Evolutionary conservation across 805 yeast genomes (phyloP).

Genomic region (Candida khao-thaluensis): DNA sequence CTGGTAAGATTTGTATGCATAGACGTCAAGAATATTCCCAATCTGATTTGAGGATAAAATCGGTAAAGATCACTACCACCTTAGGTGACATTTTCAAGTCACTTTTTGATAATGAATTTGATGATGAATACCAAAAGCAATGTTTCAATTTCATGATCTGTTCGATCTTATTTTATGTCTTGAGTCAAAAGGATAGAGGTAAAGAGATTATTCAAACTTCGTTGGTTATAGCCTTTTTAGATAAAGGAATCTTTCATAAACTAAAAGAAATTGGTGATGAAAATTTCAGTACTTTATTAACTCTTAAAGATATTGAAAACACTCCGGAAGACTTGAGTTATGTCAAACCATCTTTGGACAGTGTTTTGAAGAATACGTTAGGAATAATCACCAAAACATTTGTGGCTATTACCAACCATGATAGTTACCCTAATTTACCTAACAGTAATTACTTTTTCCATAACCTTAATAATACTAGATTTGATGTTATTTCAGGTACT

Average conservation of each 20-base stretch:
- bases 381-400: slow-evolving; percentile 44
- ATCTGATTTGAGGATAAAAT: slow-evolving; percentile 35
- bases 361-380: slow-evolving; percentile 42
- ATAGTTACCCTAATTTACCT: slow-evolving; percentile 36
- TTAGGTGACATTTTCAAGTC: slow-evolving; percentile 25
- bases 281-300: background rate
- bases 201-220: slow-evolving; percentile 34
- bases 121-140: slow-evolving; percentile 18
- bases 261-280: slow-evolving; percentile 26
- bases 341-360: slow-evolving; percentile 26
- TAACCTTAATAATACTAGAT: slow-evolving; percentile 7
- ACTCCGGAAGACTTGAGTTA: slow-evolving; percentile 4
- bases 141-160: slow-evolving; percentile 35
- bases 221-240: slow-evolving; percentile 49
- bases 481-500: slow-evolving; percentile 24
- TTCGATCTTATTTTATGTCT: slow-evolving; percentile 40
- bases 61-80: slow-evolving; percentile 41
- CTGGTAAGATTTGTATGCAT: slow-evolving; percentile 46
- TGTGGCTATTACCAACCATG: slow-evolving; percentile 42
- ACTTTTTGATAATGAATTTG: slow-evolving; percentile 23
- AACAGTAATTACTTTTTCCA: slow-evolving; percentile 32
- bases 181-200: slow-evolving; percentile 23
- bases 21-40: slow-evolving; percentile 45
- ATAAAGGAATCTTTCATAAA: slow-evolving; percentile 45
- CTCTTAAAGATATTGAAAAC: background rate